phyloP scores from a whole-genome alignment of 148 eudicot species.

The Rhododendron molle region DNA sequence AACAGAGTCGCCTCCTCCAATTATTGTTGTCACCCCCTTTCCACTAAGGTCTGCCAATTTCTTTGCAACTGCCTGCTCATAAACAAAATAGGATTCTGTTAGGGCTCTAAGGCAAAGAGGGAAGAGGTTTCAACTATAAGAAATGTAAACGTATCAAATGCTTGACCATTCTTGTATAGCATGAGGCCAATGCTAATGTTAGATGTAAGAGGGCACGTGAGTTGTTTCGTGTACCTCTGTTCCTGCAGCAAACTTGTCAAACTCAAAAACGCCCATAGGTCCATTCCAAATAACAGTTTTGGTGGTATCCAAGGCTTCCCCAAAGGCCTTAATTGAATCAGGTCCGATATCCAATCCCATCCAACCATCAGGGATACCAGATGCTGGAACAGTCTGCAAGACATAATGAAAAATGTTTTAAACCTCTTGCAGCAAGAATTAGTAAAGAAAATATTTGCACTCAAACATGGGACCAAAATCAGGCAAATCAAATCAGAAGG shows the following conservation, averaged over 20 bases:
- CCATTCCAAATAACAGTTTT: constrained; percentile 96
- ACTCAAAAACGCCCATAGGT: constrained; percentile 97
- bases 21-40: constrained; percentile 84
- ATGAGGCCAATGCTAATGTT: not conserved
- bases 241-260: constrained; percentile 84
- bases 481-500: not conserved
- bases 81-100: no score
- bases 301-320: constrained; percentile 77
- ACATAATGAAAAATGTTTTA: not conserved
- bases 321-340: constrained; percentile 66
- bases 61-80: constrained; percentile 63
- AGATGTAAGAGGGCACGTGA: not conserved
- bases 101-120: not conserved
- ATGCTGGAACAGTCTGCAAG: constrained; percentile 70
- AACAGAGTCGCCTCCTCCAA: constrained; percentile 92
- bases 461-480: not conserved
- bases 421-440: not conserved
- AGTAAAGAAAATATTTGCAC: not conserved
- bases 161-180: not conserved
- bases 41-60: constrained; percentile 81
- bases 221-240: constrained; percentile 55
- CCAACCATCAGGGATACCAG: constrained; percentile 92
- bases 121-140: not conserved
- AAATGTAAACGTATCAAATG: not conserved
- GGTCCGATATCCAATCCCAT: constrained; percentile 98